A percentile compares a stretch with the other conserved stretches of the same genome.
phyloP scores from a whole-genome alignment of 257 asterid genomes.

The Oldenlandia corymbosa region DNA sequence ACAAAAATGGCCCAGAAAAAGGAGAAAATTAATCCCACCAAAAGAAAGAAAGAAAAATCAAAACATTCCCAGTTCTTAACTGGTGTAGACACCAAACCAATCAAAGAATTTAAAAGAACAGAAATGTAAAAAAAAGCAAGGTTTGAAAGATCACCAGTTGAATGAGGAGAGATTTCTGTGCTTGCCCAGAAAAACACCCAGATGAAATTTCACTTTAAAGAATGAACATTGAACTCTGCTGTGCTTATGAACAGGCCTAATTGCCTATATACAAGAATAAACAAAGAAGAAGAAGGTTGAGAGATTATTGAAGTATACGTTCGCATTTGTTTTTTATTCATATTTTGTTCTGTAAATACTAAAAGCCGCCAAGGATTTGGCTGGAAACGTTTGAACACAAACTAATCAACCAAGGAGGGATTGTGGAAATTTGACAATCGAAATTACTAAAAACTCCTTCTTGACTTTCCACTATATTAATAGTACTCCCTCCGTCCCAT shows the following conservation, averaged over 20 bases:
- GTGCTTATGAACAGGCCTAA: neutral
- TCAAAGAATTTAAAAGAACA: too few relatives aligned
- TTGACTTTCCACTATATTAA: too few relatives aligned
- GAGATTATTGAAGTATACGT: neutral
- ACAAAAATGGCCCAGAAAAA: neutral
- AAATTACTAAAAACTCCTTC: conserved; percentile 4
- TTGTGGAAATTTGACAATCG: neutral
- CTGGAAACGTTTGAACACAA: conserved; percentile 28
- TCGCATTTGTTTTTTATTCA: neutral
- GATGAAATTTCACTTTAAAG: conserved; percentile 1
- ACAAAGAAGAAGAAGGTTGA: neutral
- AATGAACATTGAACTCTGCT: neutral
- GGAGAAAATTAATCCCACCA: neutral
- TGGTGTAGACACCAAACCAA: too few relatives aligned
- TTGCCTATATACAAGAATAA: neutral
- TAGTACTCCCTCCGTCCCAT: too few relatives aligned
- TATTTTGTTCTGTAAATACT: neutral
- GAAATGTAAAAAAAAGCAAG: neutral
- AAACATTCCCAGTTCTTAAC: too few relatives aligned
- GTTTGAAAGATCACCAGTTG: conserved; percentile 11
- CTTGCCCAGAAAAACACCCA: conserved; percentile 10
- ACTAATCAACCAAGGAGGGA: neutral
- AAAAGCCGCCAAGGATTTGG: conserved; percentile 39
- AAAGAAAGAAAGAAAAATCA: too few relatives aligned
- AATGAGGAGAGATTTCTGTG: neutral